These are phyloP conservation scores for Zelopaecilomyces penicillatus DNA, from an alignment of 2,329 filamentous ascomycete genomes.

Conservation along the genomic window DNA sequence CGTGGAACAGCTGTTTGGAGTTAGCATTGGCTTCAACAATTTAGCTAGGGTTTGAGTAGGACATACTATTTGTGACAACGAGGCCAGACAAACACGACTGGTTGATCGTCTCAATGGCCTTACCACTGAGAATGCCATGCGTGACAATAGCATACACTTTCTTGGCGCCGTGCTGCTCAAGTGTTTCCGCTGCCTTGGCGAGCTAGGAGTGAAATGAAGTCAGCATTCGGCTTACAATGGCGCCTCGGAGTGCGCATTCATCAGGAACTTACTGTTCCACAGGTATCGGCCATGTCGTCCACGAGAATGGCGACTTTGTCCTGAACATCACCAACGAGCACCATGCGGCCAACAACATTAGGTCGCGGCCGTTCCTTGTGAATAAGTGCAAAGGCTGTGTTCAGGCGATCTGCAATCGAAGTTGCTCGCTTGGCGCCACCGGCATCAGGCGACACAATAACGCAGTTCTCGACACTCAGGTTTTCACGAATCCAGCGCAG, in stretches of 20 bases:
- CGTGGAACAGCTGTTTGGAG: conserved; percentile 24
- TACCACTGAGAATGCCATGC: conserved; percentile 82
- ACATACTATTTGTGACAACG: conserved; percentile 75
- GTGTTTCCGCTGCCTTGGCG: conserved; percentile 77
- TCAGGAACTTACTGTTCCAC: conserved; percentile 52
- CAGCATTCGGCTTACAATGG: neutral
- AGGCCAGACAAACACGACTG: conserved; percentile 66
- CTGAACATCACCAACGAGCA: conserved; percentile 84
- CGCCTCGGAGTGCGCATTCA: neutral
- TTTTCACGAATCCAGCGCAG: conserved; percentile 88
- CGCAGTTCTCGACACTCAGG: conserved; percentile 69
- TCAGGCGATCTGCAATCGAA: conserved; percentile 84
- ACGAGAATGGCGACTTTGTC: conserved; percentile 93
- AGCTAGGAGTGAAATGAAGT: conserved; percentile 23
- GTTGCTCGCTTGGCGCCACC: conserved; percentile 95
- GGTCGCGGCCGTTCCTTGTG: conserved; percentile 86
- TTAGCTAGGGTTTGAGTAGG: neutral
- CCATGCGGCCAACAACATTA: conserved; percentile 88
- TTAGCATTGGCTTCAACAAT: neutral
- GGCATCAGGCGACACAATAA: conserved; percentile 92
- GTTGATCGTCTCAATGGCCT: conserved; percentile 81
- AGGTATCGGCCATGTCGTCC: conserved; percentile 97
- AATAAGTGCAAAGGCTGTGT: conserved; percentile 93
- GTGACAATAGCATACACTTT: conserved; percentile 93
- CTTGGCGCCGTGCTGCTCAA: conserved; percentile 77